Conservation (phyloP, 345 rosid genomes). For the Rhodomyrtus tomentosa region DNA sequence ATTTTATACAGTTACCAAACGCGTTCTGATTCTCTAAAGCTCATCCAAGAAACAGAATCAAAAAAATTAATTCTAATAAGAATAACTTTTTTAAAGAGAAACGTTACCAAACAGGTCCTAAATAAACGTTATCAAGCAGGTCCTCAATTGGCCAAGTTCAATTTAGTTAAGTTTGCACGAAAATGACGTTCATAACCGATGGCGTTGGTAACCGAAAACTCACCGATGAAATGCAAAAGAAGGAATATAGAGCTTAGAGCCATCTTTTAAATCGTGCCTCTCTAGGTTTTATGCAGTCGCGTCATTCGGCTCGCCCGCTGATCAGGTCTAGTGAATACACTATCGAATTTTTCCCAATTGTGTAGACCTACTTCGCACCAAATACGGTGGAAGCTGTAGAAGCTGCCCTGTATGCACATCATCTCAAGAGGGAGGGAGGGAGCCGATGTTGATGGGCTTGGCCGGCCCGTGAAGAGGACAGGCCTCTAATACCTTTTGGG, state of each 20-base stretch:
- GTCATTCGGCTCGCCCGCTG: not conserved
- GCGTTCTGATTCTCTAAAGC: too few relatives aligned
- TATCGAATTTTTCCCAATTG: not conserved
- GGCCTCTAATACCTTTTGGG: not conserved
- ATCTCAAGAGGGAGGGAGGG: not conserved
- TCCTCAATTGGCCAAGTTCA: fast-evolving
- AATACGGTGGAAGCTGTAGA: not conserved
- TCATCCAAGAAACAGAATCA: too few relatives aligned
- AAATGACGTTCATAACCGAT: not conserved
- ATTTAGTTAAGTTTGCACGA: not conserved
- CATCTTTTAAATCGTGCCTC: not conserved
- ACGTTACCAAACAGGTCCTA: too few relatives aligned
- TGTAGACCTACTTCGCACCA: not conserved
- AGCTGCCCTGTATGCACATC: not conserved
- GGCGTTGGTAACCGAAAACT: not conserved
- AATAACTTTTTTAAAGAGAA: too few relatives aligned
- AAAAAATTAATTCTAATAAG: too few relatives aligned
- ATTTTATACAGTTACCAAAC: too few relatives aligned
- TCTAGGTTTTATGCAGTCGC: not conserved
- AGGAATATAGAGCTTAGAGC: not conserved
- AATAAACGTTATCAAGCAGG: too few relatives aligned
- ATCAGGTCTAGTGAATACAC: not conserved
- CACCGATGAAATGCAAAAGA: not conserved
- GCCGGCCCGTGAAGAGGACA: not conserved
- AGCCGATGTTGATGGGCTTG: not conserved